These are phyloP conservation scores for Ganoderma lucidum DNA, from an alignment of 1,284 basidiomycete genomes.

Conservation along the genomic window DNA sequence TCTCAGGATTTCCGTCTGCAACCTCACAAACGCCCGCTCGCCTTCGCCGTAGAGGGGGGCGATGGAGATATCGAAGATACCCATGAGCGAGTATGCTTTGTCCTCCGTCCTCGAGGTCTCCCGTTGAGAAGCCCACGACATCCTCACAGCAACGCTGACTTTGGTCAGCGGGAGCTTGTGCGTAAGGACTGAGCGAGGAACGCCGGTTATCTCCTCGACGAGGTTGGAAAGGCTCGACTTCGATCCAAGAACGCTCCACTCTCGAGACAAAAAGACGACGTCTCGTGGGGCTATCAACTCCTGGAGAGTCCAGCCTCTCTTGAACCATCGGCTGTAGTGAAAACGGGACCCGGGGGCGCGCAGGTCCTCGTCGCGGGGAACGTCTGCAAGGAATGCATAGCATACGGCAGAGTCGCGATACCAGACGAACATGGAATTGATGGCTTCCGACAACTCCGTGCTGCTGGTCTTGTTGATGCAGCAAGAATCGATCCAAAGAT, in stretches of 20 bases:
- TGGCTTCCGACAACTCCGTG: constrained; percentile 7
- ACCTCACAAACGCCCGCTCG: constrained; percentile 2
- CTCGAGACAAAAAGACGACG: constrained; percentile 4
- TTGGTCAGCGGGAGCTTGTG: neutral
- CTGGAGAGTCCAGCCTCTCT: constrained; percentile 12
- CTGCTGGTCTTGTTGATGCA: constrained; percentile 14
- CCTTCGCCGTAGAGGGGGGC: constrained; percentile 15
- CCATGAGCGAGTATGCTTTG: constrained; percentile 14
- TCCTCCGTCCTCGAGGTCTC: constrained; percentile 8
- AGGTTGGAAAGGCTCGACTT: neutral
- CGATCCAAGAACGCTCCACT: neutral
- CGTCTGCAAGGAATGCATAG: constrained; percentile 10
- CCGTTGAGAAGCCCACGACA: constrained; percentile 11
- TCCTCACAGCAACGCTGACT: constrained; percentile 6
- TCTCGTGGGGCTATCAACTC: constrained; percentile 9
- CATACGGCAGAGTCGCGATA: constrained; percentile 8
- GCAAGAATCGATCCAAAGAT: constrained; percentile 9
- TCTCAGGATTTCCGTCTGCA: constrained; percentile 14
- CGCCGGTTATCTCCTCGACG: neutral
- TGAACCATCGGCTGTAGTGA: constrained; percentile 8
- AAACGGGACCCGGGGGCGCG: neutral
- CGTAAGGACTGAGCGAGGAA: neutral
- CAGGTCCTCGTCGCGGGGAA: constrained; percentile 1
- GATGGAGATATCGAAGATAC: constrained; percentile 12
- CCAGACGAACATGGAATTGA: constrained; percentile 15